Evolutionary conservation across 371 early-diverging fungal species (phyloP), one percentile per base, ranked within the genome.

Genomic region (Mucor mucedo): DNA sequence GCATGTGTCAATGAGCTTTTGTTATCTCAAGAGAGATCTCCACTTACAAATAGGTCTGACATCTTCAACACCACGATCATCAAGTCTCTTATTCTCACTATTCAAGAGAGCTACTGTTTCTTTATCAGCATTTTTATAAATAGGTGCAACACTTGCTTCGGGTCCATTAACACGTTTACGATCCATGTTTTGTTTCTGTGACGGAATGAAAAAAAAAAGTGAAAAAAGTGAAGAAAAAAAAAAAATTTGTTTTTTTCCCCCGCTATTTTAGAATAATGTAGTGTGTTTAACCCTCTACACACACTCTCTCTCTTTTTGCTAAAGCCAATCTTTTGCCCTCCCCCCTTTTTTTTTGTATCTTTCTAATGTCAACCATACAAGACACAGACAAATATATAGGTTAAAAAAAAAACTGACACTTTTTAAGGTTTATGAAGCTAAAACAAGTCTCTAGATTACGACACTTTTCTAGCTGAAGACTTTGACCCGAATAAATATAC

Each of bases 161-260:
- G 93, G 93, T 38, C 93, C 93, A 69, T 82, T 82, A 33, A 93
- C 88, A 66, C 91, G 81, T 72, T 86, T 87, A 58, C 92, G 84
- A 82, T 93, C 93, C 85, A 87, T 52, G 33, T 58, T 16, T 42
- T 41, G 21, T 16, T 52, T 33, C 29, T 35, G 11, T 44, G 5
- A 44, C 13, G 16, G 14, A 16, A 13, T n/a, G 16, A n/a, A n/a
- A n/a, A n/a, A n/a, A n/a, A n/a, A n/a, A n/a, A 44, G 14, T n/a
- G 16, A n/a, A 44, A 44, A 44, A 5, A 10, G 16, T 5, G 44
- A n/a, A 9, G 39, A 45, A 57, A 41, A 13, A 29, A 29, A 39
- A 21, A n/a, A 54, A 41, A 45, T 13, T 44, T 14, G 29, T 27
- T 44, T 56, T 49, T 14, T 49, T 21, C 1, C 21, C 21, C 21